Percentiles rank a stretch among this genome's conserved stretches.
phyloP scores from a whole-genome alignment of 176 grass and related monocot genomes.

The Thalia dealbata region DNA sequence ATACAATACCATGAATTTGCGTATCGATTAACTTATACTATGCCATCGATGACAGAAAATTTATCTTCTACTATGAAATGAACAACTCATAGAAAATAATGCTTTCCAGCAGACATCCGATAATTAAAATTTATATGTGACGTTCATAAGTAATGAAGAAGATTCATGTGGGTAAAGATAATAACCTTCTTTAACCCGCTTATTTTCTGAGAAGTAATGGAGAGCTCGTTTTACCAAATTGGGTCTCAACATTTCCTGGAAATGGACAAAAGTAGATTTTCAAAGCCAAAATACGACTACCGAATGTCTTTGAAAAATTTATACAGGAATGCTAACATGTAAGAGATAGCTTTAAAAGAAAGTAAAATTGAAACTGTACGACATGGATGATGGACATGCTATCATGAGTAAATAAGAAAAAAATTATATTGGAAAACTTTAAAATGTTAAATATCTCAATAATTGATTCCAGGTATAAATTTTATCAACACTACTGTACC shows the following conservation, averaged over 20 bases:
- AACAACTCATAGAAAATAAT: neutral
- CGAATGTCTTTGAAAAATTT: neutral
- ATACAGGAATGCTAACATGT: neutral
- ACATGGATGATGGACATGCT: neutral
- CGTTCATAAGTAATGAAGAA: neutral
- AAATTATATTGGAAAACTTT: neutral
- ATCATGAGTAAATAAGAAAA: neutral
- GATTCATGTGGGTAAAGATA: neutral
- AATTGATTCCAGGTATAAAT: too few species aligned
- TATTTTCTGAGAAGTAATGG: conserved; percentile 87
- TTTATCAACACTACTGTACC: neutral
- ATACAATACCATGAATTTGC: neutral
- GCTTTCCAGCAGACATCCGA: neutral
- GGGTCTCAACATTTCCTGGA: conserved; percentile 44
- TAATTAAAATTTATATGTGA: neutral
- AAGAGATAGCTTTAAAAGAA: neutral
- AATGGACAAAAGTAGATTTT: neutral
- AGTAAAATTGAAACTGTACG: neutral
- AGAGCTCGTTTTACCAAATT: conserved; percentile 72
- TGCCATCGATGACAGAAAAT: too few species aligned
- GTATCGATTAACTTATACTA: neutral
- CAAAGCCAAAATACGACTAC: neutral
- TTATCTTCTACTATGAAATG: neutral
- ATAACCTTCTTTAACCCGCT: conserved; percentile 60
- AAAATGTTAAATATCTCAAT: neutral